These are phyloP conservation scores for Anthoceros angustus DNA, from an alignment of 225 moss, liverwort and hornwort genomes.

Conservation along the genomic window DNA sequence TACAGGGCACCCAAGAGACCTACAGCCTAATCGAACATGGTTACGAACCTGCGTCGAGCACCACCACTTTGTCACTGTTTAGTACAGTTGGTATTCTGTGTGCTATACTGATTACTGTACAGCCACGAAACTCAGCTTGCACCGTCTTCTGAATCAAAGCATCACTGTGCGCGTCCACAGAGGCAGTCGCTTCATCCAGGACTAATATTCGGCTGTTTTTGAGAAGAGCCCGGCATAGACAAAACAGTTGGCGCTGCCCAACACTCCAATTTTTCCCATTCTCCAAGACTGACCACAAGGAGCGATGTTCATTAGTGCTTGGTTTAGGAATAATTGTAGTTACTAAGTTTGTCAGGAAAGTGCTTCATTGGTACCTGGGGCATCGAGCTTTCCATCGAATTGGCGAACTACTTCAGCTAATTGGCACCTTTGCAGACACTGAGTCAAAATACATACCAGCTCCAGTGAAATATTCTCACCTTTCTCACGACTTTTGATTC, in stretches of 20 bases:
- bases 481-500: neutral
- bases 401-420: neutral
- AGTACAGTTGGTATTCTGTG: neutral
- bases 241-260: neutral
- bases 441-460: neutral
- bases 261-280: neutral
- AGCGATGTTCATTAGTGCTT: too few relatives aligned
- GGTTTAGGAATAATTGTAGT: too few relatives aligned
- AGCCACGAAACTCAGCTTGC: neutral
- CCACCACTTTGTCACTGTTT: neutral
- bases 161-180: neutral
- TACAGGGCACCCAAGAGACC: too few relatives aligned
- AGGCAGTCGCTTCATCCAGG: neutral
- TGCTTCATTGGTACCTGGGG: neutral
- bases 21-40: too few relatives aligned
- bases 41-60: too few relatives aligned
- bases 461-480: neutral
- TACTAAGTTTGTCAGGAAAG: too few relatives aligned
- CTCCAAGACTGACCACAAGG: neutral
- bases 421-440: neutral
- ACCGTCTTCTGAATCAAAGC: slow-evolving; percentile 3
- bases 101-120: neutral
- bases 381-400: neutral
- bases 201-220: neutral
- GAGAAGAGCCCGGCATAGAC: neutral